Evolutionary conservation across 2,329 filamentous ascomycete species (phyloP).

Genomic region (Erysiphe pulchra): DNA sequence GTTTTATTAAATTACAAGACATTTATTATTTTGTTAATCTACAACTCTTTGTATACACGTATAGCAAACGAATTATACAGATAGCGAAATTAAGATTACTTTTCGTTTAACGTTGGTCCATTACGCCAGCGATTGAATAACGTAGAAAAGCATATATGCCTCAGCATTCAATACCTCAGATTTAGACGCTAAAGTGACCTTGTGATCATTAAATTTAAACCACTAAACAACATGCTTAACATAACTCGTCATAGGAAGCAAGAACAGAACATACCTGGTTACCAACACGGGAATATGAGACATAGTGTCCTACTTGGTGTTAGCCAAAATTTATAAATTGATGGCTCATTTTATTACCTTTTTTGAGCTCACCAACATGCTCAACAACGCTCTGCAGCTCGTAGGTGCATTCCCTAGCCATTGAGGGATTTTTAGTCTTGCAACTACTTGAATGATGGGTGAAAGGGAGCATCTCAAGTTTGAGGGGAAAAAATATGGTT

Average conservation of each 20-base stretch:
- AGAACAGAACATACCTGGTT: slow-evolving; percentile 26
- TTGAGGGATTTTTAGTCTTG: slow-evolving; percentile 22
- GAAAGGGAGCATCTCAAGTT: slow-evolving; percentile 77
- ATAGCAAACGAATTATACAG: too few relatives aligned
- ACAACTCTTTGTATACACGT: too few relatives aligned
- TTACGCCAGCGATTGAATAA: slow-evolving; percentile 32
- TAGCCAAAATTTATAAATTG: slow-evolving; percentile 1
- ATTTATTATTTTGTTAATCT: too few relatives aligned
- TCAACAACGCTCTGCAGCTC: slow-evolving; percentile 77
- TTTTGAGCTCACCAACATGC: slow-evolving; percentile 79
- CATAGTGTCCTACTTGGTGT: slow-evolving; percentile 40
- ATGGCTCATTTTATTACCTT: slow-evolving; percentile 19
- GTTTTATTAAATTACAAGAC: too few relatives aligned
- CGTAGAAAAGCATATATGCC: slow-evolving; percentile 80
- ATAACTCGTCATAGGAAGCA: neutral
- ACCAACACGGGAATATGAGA: slow-evolving; percentile 64
- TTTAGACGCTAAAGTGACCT: slow-evolving; percentile 60
- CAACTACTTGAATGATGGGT: slow-evolving; percentile 37
- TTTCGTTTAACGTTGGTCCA: too few relatives aligned
- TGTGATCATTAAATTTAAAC: slow-evolving; percentile 92
- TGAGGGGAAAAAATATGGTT: slow-evolving; percentile 60
- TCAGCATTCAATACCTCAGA: slow-evolving; percentile 67
- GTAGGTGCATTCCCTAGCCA: slow-evolving; percentile 47
- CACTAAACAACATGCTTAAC: slow-evolving; percentile 27
- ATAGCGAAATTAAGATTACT: too few relatives aligned